A percentile compares a stretch with the other conserved stretches of the same genome.
Evolutionary conservation across 208 protist species (phyloP).

Genomic region (Angomonas desouzai): DNA sequence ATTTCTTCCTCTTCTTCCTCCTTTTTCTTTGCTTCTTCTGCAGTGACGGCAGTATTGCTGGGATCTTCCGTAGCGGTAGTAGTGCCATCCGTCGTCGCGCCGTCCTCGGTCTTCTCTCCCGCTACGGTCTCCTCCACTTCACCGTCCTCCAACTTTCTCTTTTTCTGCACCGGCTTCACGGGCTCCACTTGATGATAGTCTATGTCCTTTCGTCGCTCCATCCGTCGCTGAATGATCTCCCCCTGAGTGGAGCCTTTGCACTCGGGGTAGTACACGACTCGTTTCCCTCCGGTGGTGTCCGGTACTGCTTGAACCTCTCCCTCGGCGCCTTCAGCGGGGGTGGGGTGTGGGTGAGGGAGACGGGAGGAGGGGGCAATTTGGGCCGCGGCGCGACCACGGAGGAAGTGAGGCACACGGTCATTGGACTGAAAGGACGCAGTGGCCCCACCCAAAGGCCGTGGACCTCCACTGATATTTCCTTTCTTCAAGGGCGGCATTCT

Average conservation of each 20-base stretch:
- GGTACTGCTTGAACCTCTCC: too few relatives aligned
- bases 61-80: neutral
- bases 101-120: slow-evolving; percentile 14
- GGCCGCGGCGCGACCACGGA: neutral
- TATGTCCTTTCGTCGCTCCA: slow-evolving; percentile 53
- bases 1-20: slow-evolving; percentile 18
- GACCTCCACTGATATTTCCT: neutral
- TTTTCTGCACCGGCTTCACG: slow-evolving; percentile 23
- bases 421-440: neutral
- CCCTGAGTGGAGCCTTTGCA: neutral
- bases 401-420: slow-evolving; percentile 5
- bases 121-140: slow-evolving; percentile 6
- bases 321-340: slow-evolving; percentile 2
- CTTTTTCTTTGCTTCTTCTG: neutral
- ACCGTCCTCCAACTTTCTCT: slow-evolving; percentile 16
- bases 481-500: neutral
- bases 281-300: slow-evolving; percentile 13
- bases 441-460: neutral
- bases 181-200: slow-evolving; percentile 72
- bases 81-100: neutral
- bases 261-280: slow-evolving; percentile 24
- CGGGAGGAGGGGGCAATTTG: neutral
- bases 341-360: neutral
- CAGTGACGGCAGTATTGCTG: neutral
- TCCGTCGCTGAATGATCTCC: slow-evolving; percentile 29